Evolutionary conservation across 768 basidiomycete genomes (phyloP), one percentile per base, ranked within the genome.

Genomic region (Mycena sanguinolenta): DNA sequence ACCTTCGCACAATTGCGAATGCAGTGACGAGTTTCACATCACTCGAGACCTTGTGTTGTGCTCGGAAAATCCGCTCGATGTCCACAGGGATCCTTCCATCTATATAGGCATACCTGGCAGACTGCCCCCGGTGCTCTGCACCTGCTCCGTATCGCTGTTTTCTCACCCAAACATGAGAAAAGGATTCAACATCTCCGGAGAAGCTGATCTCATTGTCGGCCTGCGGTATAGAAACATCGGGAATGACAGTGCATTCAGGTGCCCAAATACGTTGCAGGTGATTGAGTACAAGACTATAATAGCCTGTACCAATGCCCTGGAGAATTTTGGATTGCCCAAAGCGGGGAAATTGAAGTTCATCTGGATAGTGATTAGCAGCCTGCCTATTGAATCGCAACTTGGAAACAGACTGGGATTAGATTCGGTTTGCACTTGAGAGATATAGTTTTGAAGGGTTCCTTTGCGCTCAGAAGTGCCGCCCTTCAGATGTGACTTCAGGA

Each of bases 391-490:
- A 6, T 19, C 19, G 36, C 16, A n/a, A 38, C 54, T 12, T 50
- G 53, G 3, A 71, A 53, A 16, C 50, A 12, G 14, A 38, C 36
- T 3, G 69, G 63, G 17, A 74, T 59, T n/a, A n/a, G n/a, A n/a
- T n/a, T n/a, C n/a, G n/a, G n/a, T n/a, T n/a, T n/a, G n/a, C n/a
- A n/a, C n/a, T n/a, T n/a, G n/a, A n/a, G n/a, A n/a, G n/a, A n/a
- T n/a, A 50, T 67, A 73, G 34, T 74, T 61, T 36, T 70, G 62
- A 21, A 75, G 58, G 1, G 74, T 71, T 8, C 74, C 74, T 32
- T 64, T 27, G 13, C 62, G 67, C 21, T 74, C 71, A 4, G 62
- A 66, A 6, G 65, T 67, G 2, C 63, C 67, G 13, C 74, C 73
- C 19, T 71, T 63, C 17, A 68, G 27, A 25, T 74, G 46, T 2